Evolutionary conservation across 495 filamentous ascomycete genomes (phyloP).

Genomic region (Tetracladium marchalianum): DNA sequence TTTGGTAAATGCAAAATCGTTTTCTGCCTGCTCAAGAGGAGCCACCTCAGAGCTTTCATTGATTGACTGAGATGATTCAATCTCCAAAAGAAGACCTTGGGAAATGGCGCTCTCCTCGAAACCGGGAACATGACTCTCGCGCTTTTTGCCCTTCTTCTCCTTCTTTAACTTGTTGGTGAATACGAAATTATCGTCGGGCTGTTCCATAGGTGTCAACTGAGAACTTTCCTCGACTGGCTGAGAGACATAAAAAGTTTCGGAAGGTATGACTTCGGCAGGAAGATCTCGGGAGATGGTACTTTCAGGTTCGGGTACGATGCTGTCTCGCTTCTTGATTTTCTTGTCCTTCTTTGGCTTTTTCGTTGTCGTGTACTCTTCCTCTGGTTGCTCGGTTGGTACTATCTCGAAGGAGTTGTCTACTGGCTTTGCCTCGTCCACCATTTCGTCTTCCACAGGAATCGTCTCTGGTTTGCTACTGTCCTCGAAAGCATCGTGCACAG

Average conservation of each 20-base stretch:
- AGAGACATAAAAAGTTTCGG: no score
- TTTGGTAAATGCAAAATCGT: slow-evolving; percentile 9
- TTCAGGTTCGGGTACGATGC: not conserved
- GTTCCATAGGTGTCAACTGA: not conserved
- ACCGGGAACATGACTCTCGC: not conserved
- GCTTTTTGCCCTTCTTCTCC: not conserved
- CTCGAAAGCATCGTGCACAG: not conserved
- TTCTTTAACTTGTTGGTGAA: slow-evolving; percentile 4
- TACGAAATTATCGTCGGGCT: slow-evolving; percentile 1
- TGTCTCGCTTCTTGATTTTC: slow-evolving; percentile 21
- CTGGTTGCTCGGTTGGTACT: slow-evolving; percentile 27
- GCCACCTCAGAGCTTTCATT: not conserved
- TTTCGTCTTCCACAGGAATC: no score
- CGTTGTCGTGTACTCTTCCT: slow-evolving; percentile 17
- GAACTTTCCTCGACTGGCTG: no score
- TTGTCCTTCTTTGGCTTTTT: slow-evolving; percentile 36
- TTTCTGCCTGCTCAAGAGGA: not conserved
- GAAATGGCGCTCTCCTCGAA: no score
- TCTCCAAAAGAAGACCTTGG: no score
- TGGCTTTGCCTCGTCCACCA: no score
- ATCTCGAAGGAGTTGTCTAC: slow-evolving; percentile 12
- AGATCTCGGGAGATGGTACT: no score
- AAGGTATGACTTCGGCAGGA: no score
- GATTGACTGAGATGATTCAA: not conserved
- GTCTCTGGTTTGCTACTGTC: not conserved